Conservation (phyloP, 345 rosid genomes). For the Eucalyptus curtisii region DNA sequence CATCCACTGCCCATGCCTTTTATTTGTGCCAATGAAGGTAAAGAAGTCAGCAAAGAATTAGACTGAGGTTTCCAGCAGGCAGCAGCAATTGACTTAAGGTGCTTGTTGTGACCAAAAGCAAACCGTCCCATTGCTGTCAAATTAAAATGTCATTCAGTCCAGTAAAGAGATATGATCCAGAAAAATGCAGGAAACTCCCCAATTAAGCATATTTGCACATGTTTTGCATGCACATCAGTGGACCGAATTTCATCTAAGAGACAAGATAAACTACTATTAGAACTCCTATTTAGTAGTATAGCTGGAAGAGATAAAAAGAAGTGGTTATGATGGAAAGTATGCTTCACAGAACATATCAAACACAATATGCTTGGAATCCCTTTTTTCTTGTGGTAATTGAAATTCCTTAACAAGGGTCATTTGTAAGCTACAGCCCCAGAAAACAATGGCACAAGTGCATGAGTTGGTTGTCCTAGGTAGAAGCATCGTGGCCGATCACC, state of each 20-base stretch:
- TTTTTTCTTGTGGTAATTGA: no score
- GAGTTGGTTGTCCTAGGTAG: background rate
- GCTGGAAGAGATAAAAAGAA: background rate
- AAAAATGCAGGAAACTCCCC: background rate
- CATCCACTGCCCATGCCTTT: slow-evolving; percentile 54
- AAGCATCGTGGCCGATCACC: background rate
- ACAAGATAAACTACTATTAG: background rate
- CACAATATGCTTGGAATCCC: background rate
- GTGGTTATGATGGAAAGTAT: background rate
- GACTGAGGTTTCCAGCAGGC: slow-evolving; percentile 83
- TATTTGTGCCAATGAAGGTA: slow-evolving; percentile 72
- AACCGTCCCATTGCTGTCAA: slow-evolving; percentile 88
- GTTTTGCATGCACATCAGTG: background rate
- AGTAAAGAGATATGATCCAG: background rate
- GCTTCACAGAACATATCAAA: background rate
- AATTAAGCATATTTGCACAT: background rate
- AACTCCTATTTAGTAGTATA: background rate
- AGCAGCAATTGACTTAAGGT: slow-evolving; percentile 78
- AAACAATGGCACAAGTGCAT: background rate
- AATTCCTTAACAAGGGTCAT: background rate
- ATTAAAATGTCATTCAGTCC: background rate
- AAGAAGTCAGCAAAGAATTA: slow-evolving; percentile 54
- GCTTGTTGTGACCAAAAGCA: slow-evolving; percentile 91
- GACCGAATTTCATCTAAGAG: background rate
- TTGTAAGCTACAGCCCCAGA: background rate